phyloP scores from a whole-genome alignment of 176 grass and related monocot genomes.

The Poa annua region DNA sequence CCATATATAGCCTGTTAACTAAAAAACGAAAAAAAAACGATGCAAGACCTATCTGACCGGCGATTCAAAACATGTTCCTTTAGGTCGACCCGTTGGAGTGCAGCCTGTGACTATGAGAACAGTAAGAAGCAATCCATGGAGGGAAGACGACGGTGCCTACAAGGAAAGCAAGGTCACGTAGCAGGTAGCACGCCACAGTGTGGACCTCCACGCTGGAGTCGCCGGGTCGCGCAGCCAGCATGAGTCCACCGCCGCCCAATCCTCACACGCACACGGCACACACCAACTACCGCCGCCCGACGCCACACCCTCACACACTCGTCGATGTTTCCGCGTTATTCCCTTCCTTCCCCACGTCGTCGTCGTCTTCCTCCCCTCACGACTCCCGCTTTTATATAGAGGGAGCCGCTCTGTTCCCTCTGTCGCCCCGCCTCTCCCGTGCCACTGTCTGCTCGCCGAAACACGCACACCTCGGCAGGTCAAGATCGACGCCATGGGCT shows the following conservation, averaged over 20 bases:
- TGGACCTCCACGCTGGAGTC: conserved; percentile 8
- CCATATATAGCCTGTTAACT: no score
- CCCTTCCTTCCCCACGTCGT: not conserved
- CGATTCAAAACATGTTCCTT: no score
- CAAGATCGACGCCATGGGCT: conserved; percentile 75
- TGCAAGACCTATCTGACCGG: no score
- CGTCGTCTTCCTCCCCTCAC: not conserved
- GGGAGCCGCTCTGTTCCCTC: not conserved
- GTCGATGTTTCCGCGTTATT: conserved; percentile 64
- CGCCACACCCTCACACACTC: conserved; percentile 23
- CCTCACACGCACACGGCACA: not conserved
- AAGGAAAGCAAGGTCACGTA: not conserved
- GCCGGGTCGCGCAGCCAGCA: not conserved
- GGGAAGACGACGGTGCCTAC: not conserved
- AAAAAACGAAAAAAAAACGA: no score
- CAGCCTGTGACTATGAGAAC: no score
- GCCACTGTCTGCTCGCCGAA: not conserved
- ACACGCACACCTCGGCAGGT: not conserved
- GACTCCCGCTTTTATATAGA: conserved; percentile 49
- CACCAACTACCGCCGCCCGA: not conserved
- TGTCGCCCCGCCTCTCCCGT: not conserved
- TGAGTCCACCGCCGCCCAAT: conserved; percentile 42
- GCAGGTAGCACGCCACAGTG: not conserved
- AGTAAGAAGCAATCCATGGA: no score
- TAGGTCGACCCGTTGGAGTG: no score